A percentile compares a stretch with the other conserved stretches of the same genome.
phyloP scores from a whole-genome alignment of 345 rosid genomes.

The Hibiscus trionum region DNA sequence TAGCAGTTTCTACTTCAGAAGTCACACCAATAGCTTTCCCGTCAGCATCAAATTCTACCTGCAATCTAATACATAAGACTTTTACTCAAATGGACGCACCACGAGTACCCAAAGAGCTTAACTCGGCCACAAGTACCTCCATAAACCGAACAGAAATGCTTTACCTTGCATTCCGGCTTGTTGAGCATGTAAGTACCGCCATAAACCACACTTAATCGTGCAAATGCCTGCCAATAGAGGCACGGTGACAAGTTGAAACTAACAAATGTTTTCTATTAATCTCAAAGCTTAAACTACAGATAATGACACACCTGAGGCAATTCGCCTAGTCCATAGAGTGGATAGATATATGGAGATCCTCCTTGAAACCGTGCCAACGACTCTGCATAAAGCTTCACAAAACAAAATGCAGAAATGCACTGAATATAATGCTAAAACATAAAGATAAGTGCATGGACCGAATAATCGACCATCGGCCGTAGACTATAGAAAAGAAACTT shows the following conservation, averaged over 20 bases:
- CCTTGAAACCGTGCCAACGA: constrained; percentile 90
- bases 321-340: constrained; percentile 83
- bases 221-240: constrained; percentile 60
- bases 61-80: background rate
- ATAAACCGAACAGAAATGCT: background rate
- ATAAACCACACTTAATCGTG: constrained; percentile 87
- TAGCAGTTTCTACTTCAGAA: constrained; percentile 86
- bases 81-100: background rate
- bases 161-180: constrained; percentile 89
- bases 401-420: background rate
- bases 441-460: background rate
- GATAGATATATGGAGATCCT: constrained; percentile 90
- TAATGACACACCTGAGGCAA: constrained; percentile 63
- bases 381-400: constrained; percentile 73
- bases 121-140: background rate
- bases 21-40: constrained; percentile 81
- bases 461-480: background rate
- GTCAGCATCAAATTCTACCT: constrained; percentile 73
- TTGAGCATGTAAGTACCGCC: constrained; percentile 97
- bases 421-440: background rate
- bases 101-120: background rate
- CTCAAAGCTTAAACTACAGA: background rate
- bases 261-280: background rate
- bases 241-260: constrained; percentile 7
- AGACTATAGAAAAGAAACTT: background rate